Evolutionary conservation across 768 basidiomycete species (phyloP).

Genomic region (Favolaschia claudopus): DNA sequence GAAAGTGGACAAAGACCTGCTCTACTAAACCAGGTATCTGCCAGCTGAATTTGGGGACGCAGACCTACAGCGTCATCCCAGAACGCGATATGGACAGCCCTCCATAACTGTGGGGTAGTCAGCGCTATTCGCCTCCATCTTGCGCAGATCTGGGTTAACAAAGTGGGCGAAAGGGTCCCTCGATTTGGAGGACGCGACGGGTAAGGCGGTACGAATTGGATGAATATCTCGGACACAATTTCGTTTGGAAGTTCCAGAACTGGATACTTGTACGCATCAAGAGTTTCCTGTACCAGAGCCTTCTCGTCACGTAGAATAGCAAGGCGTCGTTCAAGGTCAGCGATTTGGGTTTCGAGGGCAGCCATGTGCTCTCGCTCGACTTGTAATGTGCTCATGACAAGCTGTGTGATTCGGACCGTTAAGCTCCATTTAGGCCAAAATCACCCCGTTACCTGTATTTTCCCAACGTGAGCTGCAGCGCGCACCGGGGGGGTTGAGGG

Average conservation of each 20-base stretch:
- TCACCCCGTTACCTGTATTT: too few relatives aligned
- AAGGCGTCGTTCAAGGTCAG: slow-evolving; percentile 1
- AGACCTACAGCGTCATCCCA: background rate
- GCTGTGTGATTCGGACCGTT: too few relatives aligned
- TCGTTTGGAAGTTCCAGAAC: background rate
- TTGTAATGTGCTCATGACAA: too few relatives aligned
- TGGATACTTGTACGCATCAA: slow-evolving; percentile 7
- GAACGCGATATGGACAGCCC: background rate
- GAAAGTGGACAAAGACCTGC: slow-evolving; percentile 4
- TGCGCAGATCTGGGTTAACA: slow-evolving; percentile 5
- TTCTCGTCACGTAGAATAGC: background rate
- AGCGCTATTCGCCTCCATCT: slow-evolving; percentile 9
- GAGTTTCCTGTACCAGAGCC: slow-evolving; percentile 1
- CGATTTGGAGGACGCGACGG: slow-evolving; percentile 1
- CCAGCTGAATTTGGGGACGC: background rate
- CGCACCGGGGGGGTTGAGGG: too few relatives aligned
- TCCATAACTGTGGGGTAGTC: slow-evolving; percentile 5
- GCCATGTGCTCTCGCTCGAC: slow-evolving; percentile 4
- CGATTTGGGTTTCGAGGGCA: slow-evolving; percentile 8
- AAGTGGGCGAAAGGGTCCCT: slow-evolving; percentile 4
- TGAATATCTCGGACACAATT: slow-evolving; percentile 8
- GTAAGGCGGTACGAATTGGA: slow-evolving; percentile 8
- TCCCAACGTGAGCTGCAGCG: too few relatives aligned
- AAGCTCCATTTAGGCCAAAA: too few relatives aligned
- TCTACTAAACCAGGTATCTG: slow-evolving; percentile 1